A percentile compares a stretch with the other conserved stretches of the same genome.
These are phyloP conservation scores for Phytophthora sojae DNA, from an alignment of 352 stramenopile genomes.

Conservation along the genomic window DNA sequence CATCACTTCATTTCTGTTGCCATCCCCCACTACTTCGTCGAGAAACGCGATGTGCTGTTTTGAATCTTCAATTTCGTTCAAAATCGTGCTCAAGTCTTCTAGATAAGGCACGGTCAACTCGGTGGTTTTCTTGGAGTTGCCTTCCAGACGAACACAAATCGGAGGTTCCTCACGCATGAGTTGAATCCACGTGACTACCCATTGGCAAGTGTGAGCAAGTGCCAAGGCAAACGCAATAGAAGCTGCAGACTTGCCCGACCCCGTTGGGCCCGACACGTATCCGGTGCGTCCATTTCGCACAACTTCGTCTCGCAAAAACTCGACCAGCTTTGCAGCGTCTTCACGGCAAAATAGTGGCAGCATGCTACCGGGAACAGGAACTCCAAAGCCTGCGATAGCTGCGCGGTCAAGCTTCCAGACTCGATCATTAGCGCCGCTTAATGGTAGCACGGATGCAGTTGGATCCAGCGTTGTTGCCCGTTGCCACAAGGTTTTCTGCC, in stretches of 20 bases:
- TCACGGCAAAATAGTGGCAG: not conserved
- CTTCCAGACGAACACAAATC: slow-evolving; percentile 14
- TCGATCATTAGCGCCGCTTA: too few relatives aligned
- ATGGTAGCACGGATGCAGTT: too few relatives aligned
- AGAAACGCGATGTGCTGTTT: slow-evolving; percentile 21
- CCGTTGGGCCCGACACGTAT: slow-evolving; percentile 8
- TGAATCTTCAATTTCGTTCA: slow-evolving; percentile 5
- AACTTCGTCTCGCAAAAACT: slow-evolving; percentile 13
- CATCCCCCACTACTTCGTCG: not conserved
- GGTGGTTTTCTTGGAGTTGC: slow-evolving; percentile 8
- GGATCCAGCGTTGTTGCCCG: too few relatives aligned
- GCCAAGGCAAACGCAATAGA: slow-evolving; percentile 20
- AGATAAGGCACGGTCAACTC: too few relatives aligned
- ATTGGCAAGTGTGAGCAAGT: not conserved
- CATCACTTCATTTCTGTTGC: not conserved
- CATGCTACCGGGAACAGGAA: too few relatives aligned
- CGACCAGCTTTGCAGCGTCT: not conserved
- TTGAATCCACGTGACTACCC: slow-evolving; percentile 21
- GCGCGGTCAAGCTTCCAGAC: too few relatives aligned
- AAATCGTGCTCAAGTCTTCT: not conserved
- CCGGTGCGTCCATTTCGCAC: not conserved
- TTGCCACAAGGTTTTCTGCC: too few relatives aligned
- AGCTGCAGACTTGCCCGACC: slow-evolving; percentile 11
- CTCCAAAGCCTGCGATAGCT: too few relatives aligned
- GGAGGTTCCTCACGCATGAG: not conserved